These are phyloP conservation scores for Hordeum pubiflorum DNA, from an alignment of 202 grass and related monocot genomes.

Conservation along the genomic window DNA sequence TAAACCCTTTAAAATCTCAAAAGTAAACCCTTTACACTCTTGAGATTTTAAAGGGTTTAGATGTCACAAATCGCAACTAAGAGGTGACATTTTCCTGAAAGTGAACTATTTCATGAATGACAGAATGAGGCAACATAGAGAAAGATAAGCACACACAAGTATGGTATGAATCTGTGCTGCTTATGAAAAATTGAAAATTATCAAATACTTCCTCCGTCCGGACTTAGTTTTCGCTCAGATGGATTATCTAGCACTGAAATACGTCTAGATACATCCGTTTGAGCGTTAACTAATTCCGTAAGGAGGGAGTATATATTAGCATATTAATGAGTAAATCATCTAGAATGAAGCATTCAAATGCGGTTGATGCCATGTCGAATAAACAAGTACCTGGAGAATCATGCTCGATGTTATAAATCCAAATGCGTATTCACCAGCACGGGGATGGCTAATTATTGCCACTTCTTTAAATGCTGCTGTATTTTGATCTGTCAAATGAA, in stretches of 20 bases:
- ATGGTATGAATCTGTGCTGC: background rate
- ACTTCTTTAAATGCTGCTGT: slow-evolving; percentile 95
- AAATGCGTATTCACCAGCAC: slow-evolving; percentile 95
- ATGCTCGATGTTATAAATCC: slow-evolving; percentile 95
- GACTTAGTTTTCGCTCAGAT: too few relatives aligned
- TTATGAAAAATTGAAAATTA: slow-evolving; percentile 13
- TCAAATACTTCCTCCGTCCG: background rate
- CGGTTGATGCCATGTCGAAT: background rate
- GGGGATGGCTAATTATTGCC: slow-evolving; percentile 94
- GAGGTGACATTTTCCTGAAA: background rate
- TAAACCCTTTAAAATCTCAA: too few relatives aligned
- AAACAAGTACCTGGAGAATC: slow-evolving; percentile 84
- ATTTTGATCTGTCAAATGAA: slow-evolving; percentile 80
- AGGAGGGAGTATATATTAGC: too few relatives aligned
- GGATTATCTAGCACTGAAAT: too few relatives aligned
- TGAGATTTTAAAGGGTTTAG: background rate
- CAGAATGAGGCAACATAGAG: background rate
- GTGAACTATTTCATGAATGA: background rate
- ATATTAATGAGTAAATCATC: slow-evolving; percentile 3
- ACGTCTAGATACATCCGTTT: too few relatives aligned
- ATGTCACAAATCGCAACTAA: background rate
- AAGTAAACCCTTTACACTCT: too few relatives aligned
- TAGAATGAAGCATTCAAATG: background rate
- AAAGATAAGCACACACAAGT: background rate
- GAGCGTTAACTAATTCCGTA: too few relatives aligned